These are phyloP conservation scores for Ceriops decandra DNA, from an alignment of 345 rosid species.

Conservation along the genomic window DNA sequence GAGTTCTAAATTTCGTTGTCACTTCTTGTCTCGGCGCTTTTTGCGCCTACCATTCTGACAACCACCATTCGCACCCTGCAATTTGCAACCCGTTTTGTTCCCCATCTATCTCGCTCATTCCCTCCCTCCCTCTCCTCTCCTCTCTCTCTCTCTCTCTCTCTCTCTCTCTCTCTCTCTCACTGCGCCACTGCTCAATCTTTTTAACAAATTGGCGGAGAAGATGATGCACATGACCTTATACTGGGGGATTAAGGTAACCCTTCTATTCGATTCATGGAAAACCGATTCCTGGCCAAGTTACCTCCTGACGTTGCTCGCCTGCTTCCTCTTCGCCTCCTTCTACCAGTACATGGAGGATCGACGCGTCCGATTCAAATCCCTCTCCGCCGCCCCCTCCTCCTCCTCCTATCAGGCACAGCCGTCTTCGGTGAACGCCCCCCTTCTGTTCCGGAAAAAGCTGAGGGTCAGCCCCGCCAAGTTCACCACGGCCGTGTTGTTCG, in stretches of 20 bases:
- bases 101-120: not conserved
- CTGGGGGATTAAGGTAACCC: conserved; percentile 27
- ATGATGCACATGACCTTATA: conserved; percentile 40
- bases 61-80: no score
- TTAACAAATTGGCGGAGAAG: not conserved
- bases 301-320: conserved; percentile 21
- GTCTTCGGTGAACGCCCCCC: conserved; percentile 4
- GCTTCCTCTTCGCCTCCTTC: conserved; percentile 27
- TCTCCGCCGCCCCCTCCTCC: conserved; percentile 6
- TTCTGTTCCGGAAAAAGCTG: conserved; percentile 6
- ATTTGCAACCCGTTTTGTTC: no score
- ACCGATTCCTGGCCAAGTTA: conserved; percentile 24
- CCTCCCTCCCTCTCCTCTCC: not conserved
- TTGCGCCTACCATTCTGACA: no score
- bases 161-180: not conserved
- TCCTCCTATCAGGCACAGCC: not conserved
- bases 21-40: no score
- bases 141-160: not conserved
- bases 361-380: conserved; percentile 26
- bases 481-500: conserved; percentile 15
- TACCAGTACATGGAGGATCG: conserved; percentile 33
- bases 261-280: conserved; percentile 28
- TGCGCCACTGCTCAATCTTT: not conserved
- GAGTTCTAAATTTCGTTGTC: no score
- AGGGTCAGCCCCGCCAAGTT: conserved; percentile 10